Conservation (phyloP, 768 basidiomycete genomes). For the Strobilomyces dryophilus region DNA sequence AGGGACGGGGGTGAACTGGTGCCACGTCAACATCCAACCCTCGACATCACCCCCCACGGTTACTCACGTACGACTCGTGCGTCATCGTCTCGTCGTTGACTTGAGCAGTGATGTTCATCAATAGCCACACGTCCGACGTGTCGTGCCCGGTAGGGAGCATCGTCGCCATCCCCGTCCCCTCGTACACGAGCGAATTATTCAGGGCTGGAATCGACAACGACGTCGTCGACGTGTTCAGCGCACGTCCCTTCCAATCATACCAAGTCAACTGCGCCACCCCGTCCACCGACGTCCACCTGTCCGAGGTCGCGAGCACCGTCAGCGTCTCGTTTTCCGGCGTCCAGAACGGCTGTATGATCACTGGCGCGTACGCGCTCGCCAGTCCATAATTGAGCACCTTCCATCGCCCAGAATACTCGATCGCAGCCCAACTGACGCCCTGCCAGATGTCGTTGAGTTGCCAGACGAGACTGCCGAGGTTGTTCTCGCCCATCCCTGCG, state of each 20-base stretch:
- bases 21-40: not conserved
- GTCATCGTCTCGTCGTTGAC: slow-evolving; percentile 39
- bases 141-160: slow-evolving; percentile 44
- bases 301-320: slow-evolving; percentile 48
- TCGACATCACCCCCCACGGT: not conserved
- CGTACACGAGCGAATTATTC: slow-evolving; percentile 46
- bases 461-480: slow-evolving; percentile 56
- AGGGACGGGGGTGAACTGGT: slow-evolving; percentile 50
- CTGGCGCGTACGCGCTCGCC: slow-evolving; percentile 41
- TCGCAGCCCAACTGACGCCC: slow-evolving; percentile 50
- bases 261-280: slow-evolving; percentile 50
- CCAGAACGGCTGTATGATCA: slow-evolving; percentile 56
- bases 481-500: slow-evolving; percentile 55
- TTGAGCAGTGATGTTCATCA: slow-evolving; percentile 46
- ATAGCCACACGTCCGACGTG: slow-evolving; percentile 46
- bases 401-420: slow-evolving; percentile 58
- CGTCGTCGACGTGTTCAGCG: slow-evolving; percentile 35
- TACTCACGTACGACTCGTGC: slow-evolving; percentile 52
- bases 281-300: slow-evolving; percentile 44
- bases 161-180: slow-evolving; percentile 36
- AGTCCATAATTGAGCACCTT: slow-evolving; percentile 54
- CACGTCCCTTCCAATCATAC: slow-evolving; percentile 51
- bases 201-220: slow-evolving; percentile 43
- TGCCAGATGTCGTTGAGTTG: slow-evolving; percentile 63
- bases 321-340: slow-evolving; percentile 44